These are phyloP conservation scores for Picea sitchensis DNA, from an alignment of 75 land plant genomes.

Conservation along the genomic window DNA sequence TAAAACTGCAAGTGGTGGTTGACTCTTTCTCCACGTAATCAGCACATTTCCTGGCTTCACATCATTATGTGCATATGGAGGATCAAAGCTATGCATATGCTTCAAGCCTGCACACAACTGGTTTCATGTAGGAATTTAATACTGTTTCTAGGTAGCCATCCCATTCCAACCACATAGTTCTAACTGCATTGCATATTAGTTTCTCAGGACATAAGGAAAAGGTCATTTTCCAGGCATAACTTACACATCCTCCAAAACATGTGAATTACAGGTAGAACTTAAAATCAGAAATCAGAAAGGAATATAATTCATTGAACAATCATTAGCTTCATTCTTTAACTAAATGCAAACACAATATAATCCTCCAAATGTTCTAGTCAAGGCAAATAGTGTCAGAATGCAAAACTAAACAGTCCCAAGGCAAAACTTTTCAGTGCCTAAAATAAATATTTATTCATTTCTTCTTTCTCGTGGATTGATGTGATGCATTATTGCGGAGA, in stretches of 20 bases:
- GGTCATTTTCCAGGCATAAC: background rate
- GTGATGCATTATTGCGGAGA: background rate
- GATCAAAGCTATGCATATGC: conserved; percentile 88
- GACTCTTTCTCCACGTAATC: conserved; percentile 55
- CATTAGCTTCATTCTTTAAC: background rate
- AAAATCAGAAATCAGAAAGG: background rate
- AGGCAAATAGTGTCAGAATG: background rate
- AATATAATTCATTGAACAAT: background rate
- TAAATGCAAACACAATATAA: background rate
- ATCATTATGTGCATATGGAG: conserved; percentile 99
- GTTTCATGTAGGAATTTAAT: background rate
- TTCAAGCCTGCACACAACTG: conserved; percentile 98
- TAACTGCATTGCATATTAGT: background rate
- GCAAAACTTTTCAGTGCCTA: background rate
- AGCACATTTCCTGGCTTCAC: conserved; percentile 96
- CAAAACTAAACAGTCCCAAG: background rate
- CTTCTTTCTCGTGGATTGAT: background rate
- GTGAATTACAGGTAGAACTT: background rate
- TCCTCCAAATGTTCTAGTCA: background rate
- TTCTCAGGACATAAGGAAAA: background rate
- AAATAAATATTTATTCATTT: background rate
- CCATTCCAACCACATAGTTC: background rate
- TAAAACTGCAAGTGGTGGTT: conserved; percentile 74
- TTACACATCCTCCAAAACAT: background rate
- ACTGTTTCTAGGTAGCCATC: background rate